Evolutionary conservation across 495 filamentous ascomycete species (phyloP), one percentile per base, ranked within the genome.

Genomic region (Xylaria castorea): DNA sequence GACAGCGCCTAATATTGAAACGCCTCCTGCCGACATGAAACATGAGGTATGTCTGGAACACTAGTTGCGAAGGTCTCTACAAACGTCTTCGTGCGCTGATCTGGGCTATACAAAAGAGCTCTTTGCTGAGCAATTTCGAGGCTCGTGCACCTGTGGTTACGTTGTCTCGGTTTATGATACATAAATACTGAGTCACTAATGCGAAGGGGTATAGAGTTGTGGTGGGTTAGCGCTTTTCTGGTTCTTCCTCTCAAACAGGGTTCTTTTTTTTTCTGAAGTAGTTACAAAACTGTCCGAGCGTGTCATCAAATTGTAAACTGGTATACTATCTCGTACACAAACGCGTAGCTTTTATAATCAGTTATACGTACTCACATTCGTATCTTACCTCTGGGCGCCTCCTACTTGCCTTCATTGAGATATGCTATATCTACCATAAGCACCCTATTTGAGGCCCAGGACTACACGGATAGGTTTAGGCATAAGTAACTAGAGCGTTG

Each of bases 1-100:
- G 83, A 83, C 14, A 60, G 30, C 34, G 14, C 7, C 36, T 64
- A 71, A 18, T 38, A 20, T 2, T 25, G 9, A 5, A 7, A 22
- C 25, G 7, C 14, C 34, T 38, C 1, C 34, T 18, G 1, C 18
- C n/a, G 3, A 12, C 27, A 57, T 27, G 18, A 2, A 57, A 32
- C 25, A 12, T 30, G 53, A 32, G 53, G 53, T 57, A 57, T 30
- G 27, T 57, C 25, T 32, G 20, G 27, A 57, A 57, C 53, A 27
- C 27, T 7, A 16, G 27, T 30, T 18, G 12, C 53, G 50, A 32
- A 57, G 27, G 14, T 16, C 27, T 32, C 25, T 3, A 32, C 32
- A 55, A 12, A 57, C 53, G 2, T 6, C 12, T 51, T 51, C 48
- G 8, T 25, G 12, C n/a, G n/a, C 48, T 51, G 25, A 51, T 22